Conservation (phyloP, 305 asterid genomes). For the Plantago lanceolata region DNA sequence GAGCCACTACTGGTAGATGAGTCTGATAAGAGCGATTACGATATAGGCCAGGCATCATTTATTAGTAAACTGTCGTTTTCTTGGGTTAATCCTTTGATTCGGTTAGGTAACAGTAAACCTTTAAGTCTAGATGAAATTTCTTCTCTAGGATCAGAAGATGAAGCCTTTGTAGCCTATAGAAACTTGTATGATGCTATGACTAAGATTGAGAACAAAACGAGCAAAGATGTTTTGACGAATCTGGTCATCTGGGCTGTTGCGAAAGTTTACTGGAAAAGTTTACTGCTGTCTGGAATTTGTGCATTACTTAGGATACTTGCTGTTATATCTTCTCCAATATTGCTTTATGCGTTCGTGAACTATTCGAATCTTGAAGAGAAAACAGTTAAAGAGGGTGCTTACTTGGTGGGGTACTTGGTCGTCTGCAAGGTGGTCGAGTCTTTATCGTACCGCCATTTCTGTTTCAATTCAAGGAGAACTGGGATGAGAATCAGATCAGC, state of each 20-base stretch:
- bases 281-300: conserved; percentile 39
- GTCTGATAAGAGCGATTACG: conserved; percentile 11
- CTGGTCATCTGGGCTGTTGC: conserved; percentile 34
- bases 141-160: conserved; percentile 49
- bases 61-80: conserved; percentile 46
- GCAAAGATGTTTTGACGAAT: conserved; percentile 21
- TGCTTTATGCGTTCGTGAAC: conserved; percentile 58
- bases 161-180: conserved; percentile 40
- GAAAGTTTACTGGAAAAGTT: conserved; percentile 44
- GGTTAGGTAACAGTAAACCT: conserved; percentile 43
- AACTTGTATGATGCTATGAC: conserved; percentile 43
- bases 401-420: conserved; percentile 45
- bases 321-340: conserved; percentile 43
- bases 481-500: conserved; percentile 76
- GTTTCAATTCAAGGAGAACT: conserved; percentile 46
- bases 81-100: conserved; percentile 59
- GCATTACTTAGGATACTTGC: conserved; percentile 39
- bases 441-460: conserved; percentile 55
- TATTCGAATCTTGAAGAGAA: conserved; percentile 37
- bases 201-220: conserved; percentile 26
- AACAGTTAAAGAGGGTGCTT: conserved; percentile 32
- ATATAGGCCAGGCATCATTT: conserved; percentile 28
- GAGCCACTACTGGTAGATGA: conserved; percentile 40
- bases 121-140: conserved; percentile 55
- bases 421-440: conserved; percentile 52